Percentiles rank a stretch among this genome's conserved stretches.
Conservation (phyloP, 176 grass and related monocot genomes). For the Cenchrus purpureus region DNA sequence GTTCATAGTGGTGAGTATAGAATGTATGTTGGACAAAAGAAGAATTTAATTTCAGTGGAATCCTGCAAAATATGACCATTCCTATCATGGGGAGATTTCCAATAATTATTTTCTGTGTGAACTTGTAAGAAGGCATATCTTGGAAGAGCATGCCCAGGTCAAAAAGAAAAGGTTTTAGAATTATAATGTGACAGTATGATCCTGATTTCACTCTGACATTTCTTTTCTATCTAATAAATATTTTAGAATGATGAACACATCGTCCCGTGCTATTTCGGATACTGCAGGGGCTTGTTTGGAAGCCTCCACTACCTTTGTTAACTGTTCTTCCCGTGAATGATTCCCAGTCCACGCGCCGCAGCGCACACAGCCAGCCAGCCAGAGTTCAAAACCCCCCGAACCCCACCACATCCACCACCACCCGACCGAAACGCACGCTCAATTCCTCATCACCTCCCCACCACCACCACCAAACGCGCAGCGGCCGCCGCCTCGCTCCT, state of each 20-base stretch:
- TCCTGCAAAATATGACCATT: too few relatives aligned
- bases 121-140: too few relatives aligned
- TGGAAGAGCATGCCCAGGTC: too few relatives aligned
- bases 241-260: not conserved
- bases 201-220: too few relatives aligned
- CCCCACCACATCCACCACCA: not conserved
- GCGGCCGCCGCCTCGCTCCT: not conserved
- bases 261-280: not conserved
- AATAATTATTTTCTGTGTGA: too few relatives aligned
- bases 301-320: not conserved
- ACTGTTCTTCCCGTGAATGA: not conserved
- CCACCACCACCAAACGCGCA: constrained; percentile 34
- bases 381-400: not conserved
- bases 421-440: not conserved
- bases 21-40: too few relatives aligned
- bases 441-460: not conserved
- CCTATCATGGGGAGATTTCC: too few relatives aligned
- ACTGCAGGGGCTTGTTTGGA: not conserved
- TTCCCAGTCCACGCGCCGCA: not conserved
- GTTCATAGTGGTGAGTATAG: too few relatives aligned
- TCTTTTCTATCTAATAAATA: not conserved
- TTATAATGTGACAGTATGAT: too few relatives aligned
- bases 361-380: not conserved
- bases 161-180: too few relatives aligned
- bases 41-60: too few relatives aligned